Evolutionary conservation across 257 asterid genomes (phyloP).

Genomic region (Rauvolfia tetraphylla): DNA sequence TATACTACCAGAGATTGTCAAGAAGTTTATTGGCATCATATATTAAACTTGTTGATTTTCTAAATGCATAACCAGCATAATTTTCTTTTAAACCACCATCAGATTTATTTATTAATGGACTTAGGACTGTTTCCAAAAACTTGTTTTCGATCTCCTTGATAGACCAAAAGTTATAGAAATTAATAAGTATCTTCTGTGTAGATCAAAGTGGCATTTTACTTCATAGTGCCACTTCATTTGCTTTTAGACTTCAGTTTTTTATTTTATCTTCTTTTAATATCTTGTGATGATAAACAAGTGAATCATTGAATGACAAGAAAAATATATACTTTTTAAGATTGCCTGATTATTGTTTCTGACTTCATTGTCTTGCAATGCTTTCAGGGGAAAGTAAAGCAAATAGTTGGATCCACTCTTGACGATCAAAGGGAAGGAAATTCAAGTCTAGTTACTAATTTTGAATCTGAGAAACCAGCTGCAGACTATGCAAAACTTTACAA

Average conservation of each 20-base stretch:
- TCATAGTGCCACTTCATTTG: neutral
- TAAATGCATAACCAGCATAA: neutral
- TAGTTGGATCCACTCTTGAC: conserved; percentile 93
- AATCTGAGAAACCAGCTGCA: conserved; percentile 87
- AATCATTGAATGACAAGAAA: neutral
- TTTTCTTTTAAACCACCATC: neutral
- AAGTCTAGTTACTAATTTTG: conserved; percentile 77
- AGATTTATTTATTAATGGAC: neutral
- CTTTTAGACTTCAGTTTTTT: neutral
- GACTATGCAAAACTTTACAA: conserved; percentile 84
- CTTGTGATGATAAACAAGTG: neutral
- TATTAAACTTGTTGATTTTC: neutral
- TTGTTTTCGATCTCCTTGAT: too few species aligned
- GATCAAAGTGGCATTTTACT: neutral
- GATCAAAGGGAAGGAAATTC: conserved; percentile 68
- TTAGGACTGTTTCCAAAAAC: neutral
- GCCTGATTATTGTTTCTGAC: conserved; percentile 5
- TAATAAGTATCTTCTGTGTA: neutral
- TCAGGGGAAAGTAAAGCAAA: conserved; percentile 98
- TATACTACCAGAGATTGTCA: neutral
- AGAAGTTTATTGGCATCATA: neutral
- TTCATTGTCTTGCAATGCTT: conserved; percentile 4
- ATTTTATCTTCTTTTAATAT: neutral
- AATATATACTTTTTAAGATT: too few species aligned
- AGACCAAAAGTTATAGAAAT: neutral